Percentiles rank a stretch among this genome's conserved stretches.
Conservation (phyloP, 768 basidiomycete genomes). For the Mycena alexandri region DNA sequence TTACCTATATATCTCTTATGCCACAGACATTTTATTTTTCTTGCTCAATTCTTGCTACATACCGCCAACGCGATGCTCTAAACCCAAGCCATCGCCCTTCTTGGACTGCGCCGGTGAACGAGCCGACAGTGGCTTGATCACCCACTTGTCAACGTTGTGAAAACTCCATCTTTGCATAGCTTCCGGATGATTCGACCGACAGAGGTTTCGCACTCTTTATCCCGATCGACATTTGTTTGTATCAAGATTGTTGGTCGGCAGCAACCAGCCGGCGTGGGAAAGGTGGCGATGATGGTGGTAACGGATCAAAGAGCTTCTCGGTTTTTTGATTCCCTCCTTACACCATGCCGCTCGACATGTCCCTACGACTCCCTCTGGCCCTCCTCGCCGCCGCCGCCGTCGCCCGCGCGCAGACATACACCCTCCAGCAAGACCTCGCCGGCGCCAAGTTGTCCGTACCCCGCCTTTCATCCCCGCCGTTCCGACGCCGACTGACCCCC, state of each 20-base stretch:
- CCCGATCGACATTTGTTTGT: slow-evolving; percentile 2
- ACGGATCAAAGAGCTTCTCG: too few species aligned
- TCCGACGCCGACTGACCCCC: background rate
- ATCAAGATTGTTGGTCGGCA: too few species aligned
- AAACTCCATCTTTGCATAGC: background rate
- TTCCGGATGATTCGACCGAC: background rate
- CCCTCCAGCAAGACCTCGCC: slow-evolving; percentile 22
- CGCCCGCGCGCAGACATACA: slow-evolving; percentile 33
- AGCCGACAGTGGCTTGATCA: background rate
- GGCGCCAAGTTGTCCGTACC: slow-evolving; percentile 29
- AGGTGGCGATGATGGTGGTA: too few species aligned
- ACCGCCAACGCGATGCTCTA: background rate
- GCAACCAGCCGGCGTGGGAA: too few species aligned
- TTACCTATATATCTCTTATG: background rate
- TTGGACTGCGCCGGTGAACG: background rate
- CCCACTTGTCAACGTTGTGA: background rate
- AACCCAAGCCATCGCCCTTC: background rate
- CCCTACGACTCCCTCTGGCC: too few species aligned
- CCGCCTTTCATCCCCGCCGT: background rate
- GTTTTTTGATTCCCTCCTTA: too few species aligned
- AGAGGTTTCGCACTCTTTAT: background rate
- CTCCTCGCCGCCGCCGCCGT: too few species aligned
- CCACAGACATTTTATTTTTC: background rate
- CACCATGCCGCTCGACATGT: too few species aligned
- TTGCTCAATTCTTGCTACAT: too few species aligned